Evolutionary conservation across 495 filamentous ascomycete genomes (phyloP).

Genomic region (Aspergillus bridgeri): DNA sequence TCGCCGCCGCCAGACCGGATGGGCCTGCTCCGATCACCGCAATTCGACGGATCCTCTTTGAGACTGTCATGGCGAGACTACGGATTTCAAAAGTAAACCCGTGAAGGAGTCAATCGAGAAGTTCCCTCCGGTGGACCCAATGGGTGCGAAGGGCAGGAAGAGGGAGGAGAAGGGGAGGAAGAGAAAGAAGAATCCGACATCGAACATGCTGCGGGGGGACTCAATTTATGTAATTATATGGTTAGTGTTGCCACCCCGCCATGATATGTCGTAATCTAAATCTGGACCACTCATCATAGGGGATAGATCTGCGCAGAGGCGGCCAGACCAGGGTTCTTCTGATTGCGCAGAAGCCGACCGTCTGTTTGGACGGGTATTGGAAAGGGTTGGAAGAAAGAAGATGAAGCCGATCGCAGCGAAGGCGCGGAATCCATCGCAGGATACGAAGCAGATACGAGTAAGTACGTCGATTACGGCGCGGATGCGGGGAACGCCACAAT

Average conservation of each 20-base stretch:
- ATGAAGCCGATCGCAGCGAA: too few relatives aligned
- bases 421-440: too few relatives aligned
- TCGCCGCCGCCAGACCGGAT: conserved; percentile 40
- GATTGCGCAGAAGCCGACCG: not conserved
- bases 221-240: not conserved
- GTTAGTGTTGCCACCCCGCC: not conserved
- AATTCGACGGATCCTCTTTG: conserved; percentile 32
- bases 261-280: not conserved
- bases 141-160: not conserved
- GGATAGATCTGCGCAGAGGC: not conserved
- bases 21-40: conserved; percentile 47
- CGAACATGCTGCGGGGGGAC: not conserved
- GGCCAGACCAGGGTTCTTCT: not conserved
- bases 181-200: not conserved
- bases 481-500: too few relatives aligned
- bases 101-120: not conserved
- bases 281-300: not conserved
- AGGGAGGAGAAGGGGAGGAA: not conserved
- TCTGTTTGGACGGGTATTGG: too few relatives aligned
- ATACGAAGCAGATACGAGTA: too few relatives aligned
- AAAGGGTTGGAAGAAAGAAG: too few relatives aligned
- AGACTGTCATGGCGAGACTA: conserved; percentile 17
- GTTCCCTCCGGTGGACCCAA: not conserved
- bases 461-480: too few relatives aligned
- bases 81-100: not conserved